A percentile compares a stretch with the other conserved stretches of the same genome.
Conservation (phyloP, 148 eudicot species). For the Polygonum aviculare region DNA sequence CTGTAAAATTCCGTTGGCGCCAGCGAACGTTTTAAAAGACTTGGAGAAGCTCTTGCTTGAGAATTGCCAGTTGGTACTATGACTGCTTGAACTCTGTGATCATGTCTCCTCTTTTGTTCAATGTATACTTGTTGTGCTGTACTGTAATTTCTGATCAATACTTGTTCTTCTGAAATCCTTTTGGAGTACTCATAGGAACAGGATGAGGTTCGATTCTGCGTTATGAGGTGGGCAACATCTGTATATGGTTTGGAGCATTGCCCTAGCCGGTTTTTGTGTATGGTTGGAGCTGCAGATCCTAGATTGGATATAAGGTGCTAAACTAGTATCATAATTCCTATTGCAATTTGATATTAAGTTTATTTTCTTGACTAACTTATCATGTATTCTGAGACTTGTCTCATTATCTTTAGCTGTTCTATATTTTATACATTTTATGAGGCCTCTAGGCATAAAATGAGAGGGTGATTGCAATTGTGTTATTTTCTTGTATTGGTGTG, state of each 20-base stretch:
- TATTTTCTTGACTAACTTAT: neutral
- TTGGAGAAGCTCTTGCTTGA: slow-evolving; percentile 71
- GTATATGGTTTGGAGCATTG: slow-evolving; percentile 78
- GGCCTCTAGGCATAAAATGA: neutral
- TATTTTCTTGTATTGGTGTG: neutral
- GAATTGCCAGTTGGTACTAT: slow-evolving; percentile 73
- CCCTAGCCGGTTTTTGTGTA: slow-evolving; percentile 89
- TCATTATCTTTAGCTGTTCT: neutral
- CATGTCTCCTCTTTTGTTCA: neutral
- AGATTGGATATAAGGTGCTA: slow-evolving; percentile 87
- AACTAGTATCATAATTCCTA: neutral
- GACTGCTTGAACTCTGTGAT: neutral
- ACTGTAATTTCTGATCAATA: neutral
- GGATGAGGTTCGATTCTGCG: slow-evolving; percentile 94
- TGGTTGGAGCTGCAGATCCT: slow-evolving; percentile 86
- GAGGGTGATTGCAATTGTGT: neutral
- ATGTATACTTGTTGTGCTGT: neutral
- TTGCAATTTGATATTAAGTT: neutral
- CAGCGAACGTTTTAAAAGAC: slow-evolving; percentile 50
- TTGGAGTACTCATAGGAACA: slow-evolving; percentile 46
- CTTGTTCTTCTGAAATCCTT: neutral
- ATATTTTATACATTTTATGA: neutral
- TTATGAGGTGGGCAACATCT: slow-evolving; percentile 94
- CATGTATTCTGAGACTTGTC: neutral
- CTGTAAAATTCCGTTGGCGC: slow-evolving; percentile 51